phyloP scores from a whole-genome alignment of 2,329 filamentous ascomycete genomes.

The Epichloe amarillans region DNA sequence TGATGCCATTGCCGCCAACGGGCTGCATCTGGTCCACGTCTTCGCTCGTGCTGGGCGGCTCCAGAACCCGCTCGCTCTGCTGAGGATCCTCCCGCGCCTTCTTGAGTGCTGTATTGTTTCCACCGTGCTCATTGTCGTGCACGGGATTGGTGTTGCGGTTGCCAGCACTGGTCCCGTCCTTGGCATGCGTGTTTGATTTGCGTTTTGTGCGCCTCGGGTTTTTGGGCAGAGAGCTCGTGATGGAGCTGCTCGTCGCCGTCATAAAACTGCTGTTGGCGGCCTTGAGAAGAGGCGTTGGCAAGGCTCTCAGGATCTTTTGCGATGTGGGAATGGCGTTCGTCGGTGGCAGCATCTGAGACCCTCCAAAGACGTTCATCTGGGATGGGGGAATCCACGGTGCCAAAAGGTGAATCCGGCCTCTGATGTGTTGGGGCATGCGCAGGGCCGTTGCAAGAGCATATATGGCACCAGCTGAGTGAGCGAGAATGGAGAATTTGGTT shows the following conservation, averaged over 20 bases:
- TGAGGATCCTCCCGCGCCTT: slow-evolving; percentile 13
- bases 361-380: slow-evolving; percentile 69
- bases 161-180: slow-evolving; percentile 22
- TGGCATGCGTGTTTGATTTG: slow-evolving; percentile 30
- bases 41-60: slow-evolving; percentile 24
- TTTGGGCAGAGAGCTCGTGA: slow-evolving; percentile 66
- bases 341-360: slow-evolving; percentile 61
- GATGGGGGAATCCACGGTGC: slow-evolving; percentile 98
- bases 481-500: slow-evolving; percentile 89
- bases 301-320: slow-evolving; percentile 76
- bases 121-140: slow-evolving; percentile 38
- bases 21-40: slow-evolving; percentile 35
- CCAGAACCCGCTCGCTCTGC: slow-evolving; percentile 10
- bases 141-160: slow-evolving; percentile 23
- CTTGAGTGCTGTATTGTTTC: slow-evolving; percentile 12
- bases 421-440: slow-evolving; percentile 90
- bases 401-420: slow-evolving; percentile 83
- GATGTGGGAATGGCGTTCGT: slow-evolving; percentile 80
- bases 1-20: slow-evolving; percentile 7
- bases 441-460: slow-evolving; percentile 92
- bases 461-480: slow-evolving; percentile 94
- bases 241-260: slow-evolving; percentile 75
- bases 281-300: slow-evolving; percentile 83
- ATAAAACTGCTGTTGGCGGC: slow-evolving; percentile 95
- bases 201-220: slow-evolving; percentile 47